Evolutionary conservation across 2,329 filamentous ascomycete species (phyloP), one percentile per base, ranked within the genome.

Genomic region (Allantophomopsis lycopodina): DNA sequence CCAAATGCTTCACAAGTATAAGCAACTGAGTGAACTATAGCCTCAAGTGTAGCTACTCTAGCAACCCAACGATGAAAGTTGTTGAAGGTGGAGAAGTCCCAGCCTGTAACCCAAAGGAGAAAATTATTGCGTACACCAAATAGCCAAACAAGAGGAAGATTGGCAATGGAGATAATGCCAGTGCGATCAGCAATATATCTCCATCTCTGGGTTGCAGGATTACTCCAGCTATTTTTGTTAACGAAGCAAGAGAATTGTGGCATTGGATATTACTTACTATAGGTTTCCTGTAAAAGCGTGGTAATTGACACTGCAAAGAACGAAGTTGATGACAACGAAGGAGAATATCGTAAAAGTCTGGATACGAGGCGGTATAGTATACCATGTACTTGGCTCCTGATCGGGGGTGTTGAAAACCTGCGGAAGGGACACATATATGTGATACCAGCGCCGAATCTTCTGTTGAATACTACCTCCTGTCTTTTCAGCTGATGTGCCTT

Each of bases 11-110:
- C 55, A 1, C 69, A 44, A 0, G 71, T 66, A 43, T 80, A 83
- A 0, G 69, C 67, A 1, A 78, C 42, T 0, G 76, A 78, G 48
- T 84, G 79, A 0, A 77, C 53, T 2, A 81, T 62, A 1, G 75
- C 78, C 46, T 81, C 67, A 0, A 76, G 41, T 0, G 76, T 77
- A 5, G 75, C 66, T 2, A 80, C 63, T 14, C 78, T 64, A 0
- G 79, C 78, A 3, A 78, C 63, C 64, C 76, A 77, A 0, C 79
- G 71, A 54, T 83, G 79, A 39, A 82, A 81, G 32, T 73, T 66
- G 46, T 74, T 83, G 49, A 75, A 83, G 0, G 73, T 76, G 2
- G 67, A 66, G 52, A 79, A 82, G 10, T 72, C 74, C 77, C 79
- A 83, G 0, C 78, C 78, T 0, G 79, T 83, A 0, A 76, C 52